Base-by-base conservation (phyloP, 2,329 filamentous ascomycete genomes). In the Curvularia sp. region DNA sequence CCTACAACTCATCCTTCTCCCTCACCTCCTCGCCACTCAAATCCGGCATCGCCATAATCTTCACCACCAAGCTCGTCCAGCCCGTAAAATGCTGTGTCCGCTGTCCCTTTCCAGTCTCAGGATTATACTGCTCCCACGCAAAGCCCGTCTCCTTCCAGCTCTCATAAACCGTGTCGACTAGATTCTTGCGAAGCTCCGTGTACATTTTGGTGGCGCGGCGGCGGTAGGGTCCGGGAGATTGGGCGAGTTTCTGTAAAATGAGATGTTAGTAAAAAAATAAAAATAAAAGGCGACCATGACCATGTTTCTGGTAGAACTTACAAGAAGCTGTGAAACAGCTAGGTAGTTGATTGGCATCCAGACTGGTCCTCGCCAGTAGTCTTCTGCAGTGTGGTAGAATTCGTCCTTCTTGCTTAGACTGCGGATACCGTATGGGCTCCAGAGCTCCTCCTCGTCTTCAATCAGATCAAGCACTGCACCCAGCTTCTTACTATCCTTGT, bases 271-370 rank as follows among this genome's bases (percentile, higher is more conserved):
- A 31, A 35, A 42, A 46, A 4, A 1, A 28, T 18, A 18, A 18
- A 18, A 18, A 18, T 18, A 28, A 28, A 28, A 28, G 26, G 39
- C 26, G 62, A 43, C 58, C 46, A n/a, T 15, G 9, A n/a, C 22
- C 28, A 42, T 30, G 8, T 30, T 8, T 30, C 30, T n/a, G 18
- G 42, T 24, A 31, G 15, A 18, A 63, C 66, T 60, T 68, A 99
- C 82, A 20, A 72, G 83, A 42, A 98, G 86, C 74, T 92, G 88
- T 64, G 88, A 86, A 43, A 98, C 81, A 41, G 91, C 89, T 67
- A 99, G 82, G 77, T 97, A 98, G 79, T 99, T 99, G 69, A 98
- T 94, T 73, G 95, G 95, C 75, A 99, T 91, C 95, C 95, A 99
- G 9, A 99, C 85, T 0, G 95, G 93, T 64, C 92, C 91, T 58